A percentile compares a stretch with the other conserved stretches of the same genome.
phyloP scores from a whole-genome alignment of 805 yeast genomes.

The Cyberlindnera meyerae region DNA sequence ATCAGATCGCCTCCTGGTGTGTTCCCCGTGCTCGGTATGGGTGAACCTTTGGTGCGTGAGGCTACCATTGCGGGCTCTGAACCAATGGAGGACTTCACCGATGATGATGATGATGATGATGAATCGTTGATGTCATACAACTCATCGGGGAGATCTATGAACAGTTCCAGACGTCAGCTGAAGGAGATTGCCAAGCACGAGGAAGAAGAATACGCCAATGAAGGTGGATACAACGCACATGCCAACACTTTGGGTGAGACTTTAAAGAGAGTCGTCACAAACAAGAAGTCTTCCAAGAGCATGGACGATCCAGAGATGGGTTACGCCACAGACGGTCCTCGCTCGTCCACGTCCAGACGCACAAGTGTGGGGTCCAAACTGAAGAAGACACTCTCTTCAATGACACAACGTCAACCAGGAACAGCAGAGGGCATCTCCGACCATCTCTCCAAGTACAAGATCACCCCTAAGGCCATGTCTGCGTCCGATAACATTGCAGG shows the following conservation, averaged over 20 bases:
- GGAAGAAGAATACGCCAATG: slow-evolving; percentile 23
- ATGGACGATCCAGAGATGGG: slow-evolving; percentile 17
- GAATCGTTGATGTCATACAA: slow-evolving; percentile 8
- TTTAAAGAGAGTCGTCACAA: slow-evolving; percentile 27
- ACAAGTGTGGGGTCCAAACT: slow-evolving; percentile 6
- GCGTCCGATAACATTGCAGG: slow-evolving; percentile 45
- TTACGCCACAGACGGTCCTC: slow-evolving; percentile 4
- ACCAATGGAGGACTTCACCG: too few species aligned
- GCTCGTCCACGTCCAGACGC: slow-evolving; percentile 1
- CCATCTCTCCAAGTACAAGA: slow-evolving; percentile 32
- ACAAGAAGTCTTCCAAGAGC: not conserved
- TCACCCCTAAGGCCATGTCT: slow-evolving; percentile 37
- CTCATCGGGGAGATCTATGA: slow-evolving; percentile 3
- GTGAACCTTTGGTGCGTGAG: slow-evolving; percentile 54
- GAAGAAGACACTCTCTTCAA: slow-evolving; percentile 20
- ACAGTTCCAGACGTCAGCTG: slow-evolving; percentile 7
- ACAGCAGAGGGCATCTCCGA: slow-evolving; percentile 28
- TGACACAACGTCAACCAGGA: slow-evolving; percentile 19
- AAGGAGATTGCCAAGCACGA: slow-evolving; percentile 24
- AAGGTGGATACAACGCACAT: slow-evolving; percentile 29
- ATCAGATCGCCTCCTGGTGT: slow-evolving; percentile 67
- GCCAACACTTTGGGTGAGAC: slow-evolving; percentile 32
- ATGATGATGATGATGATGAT: slow-evolving; percentile 9
- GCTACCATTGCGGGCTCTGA: slow-evolving; percentile 45
- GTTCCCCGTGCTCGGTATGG: slow-evolving; percentile 79